These are phyloP conservation scores for Termitomyces sp. DNA, from an alignment of 1,284 basidiomycete species.

Conservation along the genomic window DNA sequence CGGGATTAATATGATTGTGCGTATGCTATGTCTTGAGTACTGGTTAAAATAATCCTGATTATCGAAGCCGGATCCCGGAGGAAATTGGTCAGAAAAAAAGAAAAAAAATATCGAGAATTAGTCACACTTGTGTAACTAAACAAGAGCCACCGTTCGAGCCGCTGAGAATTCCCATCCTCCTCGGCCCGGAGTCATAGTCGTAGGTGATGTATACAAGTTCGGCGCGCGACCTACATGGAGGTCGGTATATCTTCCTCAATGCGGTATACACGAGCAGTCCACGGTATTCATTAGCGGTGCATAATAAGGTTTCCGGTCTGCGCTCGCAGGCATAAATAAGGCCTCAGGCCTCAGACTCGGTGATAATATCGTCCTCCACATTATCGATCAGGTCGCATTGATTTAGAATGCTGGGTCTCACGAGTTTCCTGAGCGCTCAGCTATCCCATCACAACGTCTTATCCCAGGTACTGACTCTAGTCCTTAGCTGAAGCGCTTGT, in stretches of 20 bases:
- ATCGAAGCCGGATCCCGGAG: constrained; percentile 1
- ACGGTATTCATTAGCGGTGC: background rate
- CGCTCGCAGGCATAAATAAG: constrained; percentile 1
- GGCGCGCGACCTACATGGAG: background rate
- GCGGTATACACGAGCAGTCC: background rate
- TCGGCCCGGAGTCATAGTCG: no score
- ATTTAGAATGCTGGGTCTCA: constrained; percentile 3
- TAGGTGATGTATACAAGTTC: background rate
- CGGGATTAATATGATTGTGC: constrained; percentile 5
- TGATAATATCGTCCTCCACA: constrained; percentile 11
- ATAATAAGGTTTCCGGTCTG: constrained; percentile 4
- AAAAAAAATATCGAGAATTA: background rate
- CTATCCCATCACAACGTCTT: background rate
- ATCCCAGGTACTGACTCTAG: constrained; percentile 3
- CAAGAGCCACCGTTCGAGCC: background rate
- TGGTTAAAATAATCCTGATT: constrained; percentile 1
- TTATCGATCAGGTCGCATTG: constrained; percentile 11
- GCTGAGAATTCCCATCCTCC: background rate
- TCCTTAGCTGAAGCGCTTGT: constrained; percentile 5
- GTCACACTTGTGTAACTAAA: background rate
- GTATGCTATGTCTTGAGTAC: background rate
- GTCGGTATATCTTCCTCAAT: constrained; percentile 3
- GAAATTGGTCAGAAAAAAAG: background rate
- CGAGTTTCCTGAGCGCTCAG: constrained; percentile 4
- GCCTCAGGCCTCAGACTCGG: constrained; percentile 6